These are phyloP conservation scores for Mycoemilia scoparia DNA, from an alignment of 192 early-diverging fungal genomes.

Conservation along the genomic window DNA sequence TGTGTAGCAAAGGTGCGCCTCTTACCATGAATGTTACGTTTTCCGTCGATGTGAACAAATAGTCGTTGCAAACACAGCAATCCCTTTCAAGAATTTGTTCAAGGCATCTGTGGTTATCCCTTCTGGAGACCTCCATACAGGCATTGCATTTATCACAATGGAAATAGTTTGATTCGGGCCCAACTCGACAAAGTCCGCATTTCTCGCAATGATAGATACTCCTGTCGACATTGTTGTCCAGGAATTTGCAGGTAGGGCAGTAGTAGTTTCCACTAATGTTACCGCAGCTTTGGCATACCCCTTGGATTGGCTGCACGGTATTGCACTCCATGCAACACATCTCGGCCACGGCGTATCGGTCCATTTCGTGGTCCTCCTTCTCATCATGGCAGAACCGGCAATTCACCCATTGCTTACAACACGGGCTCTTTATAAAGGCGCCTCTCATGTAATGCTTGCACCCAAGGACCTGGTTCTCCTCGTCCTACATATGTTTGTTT, in stretches of 20 bases:
- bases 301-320: constrained; percentile 57
- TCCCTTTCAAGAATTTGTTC: constrained; percentile 80
- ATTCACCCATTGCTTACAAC: constrained; percentile 51
- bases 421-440: constrained; percentile 41
- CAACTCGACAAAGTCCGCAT: constrained; percentile 86
- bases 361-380: constrained; percentile 40
- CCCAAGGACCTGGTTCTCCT: too few species aligned
- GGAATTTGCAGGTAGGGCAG: constrained; percentile 75
- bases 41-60: constrained; percentile 73
- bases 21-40: constrained; percentile 73
- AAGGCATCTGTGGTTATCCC: constrained; percentile 71
- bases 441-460: constrained; percentile 44
- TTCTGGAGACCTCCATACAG: constrained; percentile 61
- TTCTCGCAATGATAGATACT: constrained; percentile 83
- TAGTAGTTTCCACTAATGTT: constrained; percentile 55
- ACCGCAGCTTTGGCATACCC: constrained; percentile 49
- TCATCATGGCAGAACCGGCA: constrained; percentile 72
- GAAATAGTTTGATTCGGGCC: constrained; percentile 64
- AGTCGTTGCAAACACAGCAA: constrained; percentile 93
- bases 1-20: too few species aligned
- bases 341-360: constrained; percentile 39
- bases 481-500: too few species aligned
- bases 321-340: constrained; percentile 94
- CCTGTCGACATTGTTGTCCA: constrained; percentile 70
- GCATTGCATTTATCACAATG: constrained; percentile 86